Conservation (phyloP, 2,329 filamentous ascomycete species). For the Albophoma yamanashiensis region DNA sequence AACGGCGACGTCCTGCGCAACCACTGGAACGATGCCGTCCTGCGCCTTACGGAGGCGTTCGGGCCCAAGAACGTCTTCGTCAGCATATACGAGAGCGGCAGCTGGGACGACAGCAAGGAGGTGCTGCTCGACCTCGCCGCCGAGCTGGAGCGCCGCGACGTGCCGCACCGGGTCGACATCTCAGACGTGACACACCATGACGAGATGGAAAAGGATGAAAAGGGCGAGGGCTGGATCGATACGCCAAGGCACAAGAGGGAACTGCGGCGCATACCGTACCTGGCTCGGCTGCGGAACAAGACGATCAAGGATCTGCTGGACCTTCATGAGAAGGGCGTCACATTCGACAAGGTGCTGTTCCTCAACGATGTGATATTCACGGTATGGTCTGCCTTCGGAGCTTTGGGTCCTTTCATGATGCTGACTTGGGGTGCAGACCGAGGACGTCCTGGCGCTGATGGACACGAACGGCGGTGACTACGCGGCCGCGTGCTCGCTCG, state of each 20-base stretch:
- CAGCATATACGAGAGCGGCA: slow-evolving; percentile 58
- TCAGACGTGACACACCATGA: slow-evolving; percentile 49
- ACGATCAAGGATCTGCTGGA: slow-evolving; percentile 48
- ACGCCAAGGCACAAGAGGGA: slow-evolving; percentile 43
- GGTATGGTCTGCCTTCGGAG: slow-evolving; percentile 17
- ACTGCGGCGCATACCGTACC: slow-evolving; percentile 56
- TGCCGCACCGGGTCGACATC: slow-evolving; percentile 43
- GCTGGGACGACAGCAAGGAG: slow-evolving; percentile 56
- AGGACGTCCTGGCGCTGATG: slow-evolving; percentile 45
- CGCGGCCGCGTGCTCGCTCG: slow-evolving; percentile 51
- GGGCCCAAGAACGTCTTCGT: slow-evolving; percentile 58
- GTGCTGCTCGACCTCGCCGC: slow-evolving; percentile 46
- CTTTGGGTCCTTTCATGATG: slow-evolving; percentile 5
- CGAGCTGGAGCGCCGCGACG: slow-evolving; percentile 38
- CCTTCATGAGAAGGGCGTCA: slow-evolving; percentile 36
- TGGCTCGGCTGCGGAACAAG: slow-evolving; percentile 53
- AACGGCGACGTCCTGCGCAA: slow-evolving; percentile 47
- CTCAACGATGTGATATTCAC: slow-evolving; percentile 54
- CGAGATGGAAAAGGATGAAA: slow-evolving; percentile 33
- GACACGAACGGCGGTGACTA: slow-evolving; percentile 47
- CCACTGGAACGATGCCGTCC: slow-evolving; percentile 52
- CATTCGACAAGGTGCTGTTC: slow-evolving; percentile 48
- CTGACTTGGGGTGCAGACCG: slow-evolving; percentile 23
- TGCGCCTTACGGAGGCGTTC: slow-evolving; percentile 43
- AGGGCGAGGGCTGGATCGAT: slow-evolving; percentile 50